These are phyloP conservation scores for Wickerhamomyces rabaulensis DNA, from an alignment of 805 yeast species.

Conservation along the genomic window DNA sequence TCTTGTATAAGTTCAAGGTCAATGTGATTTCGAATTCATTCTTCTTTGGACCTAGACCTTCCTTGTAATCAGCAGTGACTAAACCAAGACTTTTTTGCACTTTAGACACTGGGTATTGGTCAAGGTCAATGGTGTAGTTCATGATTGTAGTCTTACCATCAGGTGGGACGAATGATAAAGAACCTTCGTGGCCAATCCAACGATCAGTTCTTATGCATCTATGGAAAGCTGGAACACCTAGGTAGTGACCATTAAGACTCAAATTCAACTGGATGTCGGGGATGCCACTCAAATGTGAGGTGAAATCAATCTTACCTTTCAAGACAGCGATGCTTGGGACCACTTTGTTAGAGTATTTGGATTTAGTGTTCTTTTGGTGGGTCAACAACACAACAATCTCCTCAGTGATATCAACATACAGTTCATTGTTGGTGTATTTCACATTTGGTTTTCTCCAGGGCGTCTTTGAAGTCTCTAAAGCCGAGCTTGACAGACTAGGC, in stretches of 20 bases:
- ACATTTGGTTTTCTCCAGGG: conserved; percentile 82
- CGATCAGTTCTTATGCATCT: conserved; percentile 52
- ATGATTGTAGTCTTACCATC: conserved; percentile 69
- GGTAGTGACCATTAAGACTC: conserved; percentile 37
- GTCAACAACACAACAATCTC: conserved; percentile 44
- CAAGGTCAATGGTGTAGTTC: conserved; percentile 57
- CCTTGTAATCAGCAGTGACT: conserved; percentile 25
- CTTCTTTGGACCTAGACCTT: conserved; percentile 28
- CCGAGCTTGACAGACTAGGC: conserved; percentile 4
- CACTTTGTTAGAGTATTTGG: conserved; percentile 10
- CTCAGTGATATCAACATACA: conserved; percentile 80
- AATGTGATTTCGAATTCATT: conserved; percentile 35
- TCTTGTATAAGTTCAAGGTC: conserved; percentile 31
- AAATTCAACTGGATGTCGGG: conserved; percentile 66
- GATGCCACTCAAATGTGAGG: conserved; percentile 68
- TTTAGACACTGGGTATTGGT: conserved; percentile 14
- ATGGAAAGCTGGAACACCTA: conserved; percentile 66
- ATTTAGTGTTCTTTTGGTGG: conserved; percentile 22
- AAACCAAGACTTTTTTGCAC: conserved; percentile 21
- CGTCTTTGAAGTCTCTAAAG: conserved; percentile 23
- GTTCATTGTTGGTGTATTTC: conserved; percentile 74
- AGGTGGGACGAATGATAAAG: conserved; percentile 75
- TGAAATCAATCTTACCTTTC: conserved; percentile 58
- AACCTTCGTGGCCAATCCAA: conserved; percentile 45
- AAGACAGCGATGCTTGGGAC: conserved; percentile 49